Evolutionary conservation across 1,284 basidiomycete genomes (phyloP), one percentile per base, ranked within the genome.

Genomic region (Rhodotorula sp.): DNA sequence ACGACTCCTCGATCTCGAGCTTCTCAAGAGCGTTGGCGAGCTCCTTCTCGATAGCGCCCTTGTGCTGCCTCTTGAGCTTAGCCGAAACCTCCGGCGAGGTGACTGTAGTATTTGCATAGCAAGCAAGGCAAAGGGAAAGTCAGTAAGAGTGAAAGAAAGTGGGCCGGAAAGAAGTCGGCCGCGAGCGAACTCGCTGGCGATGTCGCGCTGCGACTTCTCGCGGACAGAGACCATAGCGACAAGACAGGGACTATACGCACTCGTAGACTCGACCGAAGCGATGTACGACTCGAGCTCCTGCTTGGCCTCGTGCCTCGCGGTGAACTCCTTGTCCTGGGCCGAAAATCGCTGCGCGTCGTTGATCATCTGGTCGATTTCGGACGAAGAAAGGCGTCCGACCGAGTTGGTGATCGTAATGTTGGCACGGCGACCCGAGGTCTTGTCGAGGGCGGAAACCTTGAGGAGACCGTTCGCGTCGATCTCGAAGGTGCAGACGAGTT

Each of bases 311-410:
- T 97, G 94, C 78, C 91, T 91, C 72, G 93, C 90, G 78, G 92
- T 91, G 87, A 94, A 96, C 82, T 97, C 94, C 85, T 92, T 93
- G 89, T 97, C 95, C 68, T 92, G 92, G 82, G 90, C 88, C 87
- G 93, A 94, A 89, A 89, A 97, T 82, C 92, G 90, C 83, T 97
- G 93, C 71, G 94, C 94, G n/a, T 72, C 72, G 26, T 93, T 93
- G 87, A 97, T 94, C 95, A 97, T 97, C 84, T 95, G 91, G 80
- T 94, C 92, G 78, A 97, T 97, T 87, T 97, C 94, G 77, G 89
- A 91, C 62, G 90, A 88, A 58, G 93, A 96, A 78, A 97, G 88
- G 85, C 94, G 93, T 77, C 94, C 94, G 81, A 96, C 93, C 70
- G 93, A 96, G 88, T 93, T 94, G 82, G 91, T 92, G 83, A 94